A percentile compares a stretch with the other conserved stretches of the same genome.
These are phyloP conservation scores for Penicillium parvum DNA, from an alignment of 495 filamentous ascomycete genomes.

Conservation along the genomic window DNA sequence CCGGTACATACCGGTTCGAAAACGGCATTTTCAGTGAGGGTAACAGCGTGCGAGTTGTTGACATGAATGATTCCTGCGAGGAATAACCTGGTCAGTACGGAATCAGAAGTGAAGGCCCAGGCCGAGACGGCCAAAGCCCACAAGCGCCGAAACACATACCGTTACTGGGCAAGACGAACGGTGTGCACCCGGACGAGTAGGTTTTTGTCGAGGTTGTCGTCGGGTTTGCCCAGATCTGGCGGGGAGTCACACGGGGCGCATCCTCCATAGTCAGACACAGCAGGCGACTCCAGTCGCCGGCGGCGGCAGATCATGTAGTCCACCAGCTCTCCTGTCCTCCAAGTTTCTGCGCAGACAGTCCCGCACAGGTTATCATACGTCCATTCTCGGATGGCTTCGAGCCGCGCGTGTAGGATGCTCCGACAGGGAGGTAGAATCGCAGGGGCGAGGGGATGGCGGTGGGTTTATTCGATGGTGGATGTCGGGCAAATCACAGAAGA, in stretches of 20 bases:
- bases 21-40: constrained; percentile 56
- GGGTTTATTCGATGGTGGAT: too few species aligned
- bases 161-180: constrained; percentile 56
- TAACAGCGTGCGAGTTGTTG: constrained; percentile 52
- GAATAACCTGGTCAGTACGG: not conserved
- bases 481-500: too few species aligned
- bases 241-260: constrained; percentile 35
- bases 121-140: not conserved
- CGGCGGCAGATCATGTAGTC: constrained; percentile 23
- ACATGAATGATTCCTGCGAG: constrained; percentile 52
- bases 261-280: constrained; percentile 34
- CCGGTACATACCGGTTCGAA: constrained; percentile 61
- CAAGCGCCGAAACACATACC: constrained; percentile 30
- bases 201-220: constrained; percentile 36
- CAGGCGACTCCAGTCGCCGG: constrained; percentile 20
- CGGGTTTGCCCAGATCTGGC: constrained; percentile 52
- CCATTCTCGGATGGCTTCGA: constrained; percentile 14
- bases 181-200: constrained; percentile 51
- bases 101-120: not conserved
- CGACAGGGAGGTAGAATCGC: constrained; percentile 3
- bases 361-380: constrained; percentile 3
- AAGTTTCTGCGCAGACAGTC: not conserved
- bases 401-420: constrained; percentile 10
- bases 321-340: constrained; percentile 6
- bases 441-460: not conserved